Evolutionary conservation across 805 yeast species (phyloP).

Genomic region (Hanseniaspora valbyensis): DNA sequence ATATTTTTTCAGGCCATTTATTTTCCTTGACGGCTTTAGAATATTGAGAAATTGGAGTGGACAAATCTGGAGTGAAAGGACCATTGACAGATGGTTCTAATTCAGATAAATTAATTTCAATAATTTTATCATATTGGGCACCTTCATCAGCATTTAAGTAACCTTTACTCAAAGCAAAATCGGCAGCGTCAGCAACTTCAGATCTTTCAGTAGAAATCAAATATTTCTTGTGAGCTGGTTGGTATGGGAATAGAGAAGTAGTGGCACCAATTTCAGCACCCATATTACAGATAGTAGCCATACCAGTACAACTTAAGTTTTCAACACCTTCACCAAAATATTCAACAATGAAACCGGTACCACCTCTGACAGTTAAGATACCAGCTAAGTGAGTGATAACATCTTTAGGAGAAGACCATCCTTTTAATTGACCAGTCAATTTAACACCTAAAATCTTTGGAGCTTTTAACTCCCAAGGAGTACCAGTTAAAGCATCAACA

Average conservation of each 20-base stretch:
- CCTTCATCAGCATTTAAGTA: slow-evolving; percentile 76
- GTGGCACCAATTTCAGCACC: slow-evolving; percentile 99
- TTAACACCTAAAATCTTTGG: slow-evolving; percentile 91
- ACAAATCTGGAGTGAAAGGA: slow-evolving; percentile 96
- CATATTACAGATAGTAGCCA: slow-evolving; percentile 99
- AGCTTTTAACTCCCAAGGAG: slow-evolving; percentile 98
- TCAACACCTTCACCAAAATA: slow-evolving; percentile 93
- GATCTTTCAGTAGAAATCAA: slow-evolving; percentile 74
- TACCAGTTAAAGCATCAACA: slow-evolving; percentile 91
- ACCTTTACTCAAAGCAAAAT: slow-evolving; percentile 42
- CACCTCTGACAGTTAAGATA: slow-evolving; percentile 87
- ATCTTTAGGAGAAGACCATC: slow-evolving; percentile 97
- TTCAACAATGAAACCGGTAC: slow-evolving; percentile 93
- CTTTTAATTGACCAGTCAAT: slow-evolving; percentile 75
- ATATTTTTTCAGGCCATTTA: slow-evolving; percentile 76
- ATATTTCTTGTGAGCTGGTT: slow-evolving; percentile 66
- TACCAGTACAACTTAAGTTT: slow-evolving; percentile 87
- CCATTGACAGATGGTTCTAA: slow-evolving; percentile 95
- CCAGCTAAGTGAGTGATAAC: slow-evolving; percentile 91
- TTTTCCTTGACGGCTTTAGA: slow-evolving; percentile 57
- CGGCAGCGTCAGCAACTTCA: slow-evolving; percentile 72
- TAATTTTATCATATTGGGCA: slow-evolving; percentile 81
- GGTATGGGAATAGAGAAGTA: slow-evolving; percentile 93
- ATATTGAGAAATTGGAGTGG: slow-evolving; percentile 82
- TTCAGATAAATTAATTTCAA: slow-evolving; percentile 76